Conservation (phyloP, 1,284 basidiomycete species). For the Sporisorium sorghi region DNA sequence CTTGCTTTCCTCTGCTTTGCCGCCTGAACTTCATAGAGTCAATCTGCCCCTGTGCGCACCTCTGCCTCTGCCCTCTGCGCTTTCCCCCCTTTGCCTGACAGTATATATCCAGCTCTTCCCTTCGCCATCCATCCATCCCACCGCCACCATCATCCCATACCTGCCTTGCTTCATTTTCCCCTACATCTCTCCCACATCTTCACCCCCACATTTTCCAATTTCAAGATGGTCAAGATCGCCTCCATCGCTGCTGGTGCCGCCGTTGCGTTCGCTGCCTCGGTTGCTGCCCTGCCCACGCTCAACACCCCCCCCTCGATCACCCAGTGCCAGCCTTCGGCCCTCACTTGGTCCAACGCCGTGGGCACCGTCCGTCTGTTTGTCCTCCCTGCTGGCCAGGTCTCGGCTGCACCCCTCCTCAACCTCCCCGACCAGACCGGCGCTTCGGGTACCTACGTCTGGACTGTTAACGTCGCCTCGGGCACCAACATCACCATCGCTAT, state of each 20-base stretch:
- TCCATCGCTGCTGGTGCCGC: conserved; percentile 49
- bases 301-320: conserved; percentile 49
- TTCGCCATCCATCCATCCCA: conserved; percentile 16
- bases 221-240: conserved; percentile 54
- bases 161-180: conserved; percentile 9
- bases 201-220: conserved; percentile 2
- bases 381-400: conserved; percentile 46
- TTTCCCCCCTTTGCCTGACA: conserved; percentile 6
- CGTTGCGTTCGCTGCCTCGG: conserved; percentile 48
- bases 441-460: conserved; percentile 61
- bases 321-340: conserved; percentile 43
- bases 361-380: conserved; percentile 44
- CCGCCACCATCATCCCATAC: not conserved
- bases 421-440: conserved; percentile 55
- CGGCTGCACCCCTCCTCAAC: conserved; percentile 50
- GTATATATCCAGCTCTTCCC: conserved; percentile 26
- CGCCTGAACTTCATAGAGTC: conserved; percentile 3
- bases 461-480: conserved; percentile 63
- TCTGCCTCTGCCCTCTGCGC: not conserved
- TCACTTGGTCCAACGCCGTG: conserved; percentile 39
- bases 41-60: not conserved
- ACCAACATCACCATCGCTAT: conserved; percentile 66
- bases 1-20: not conserved
- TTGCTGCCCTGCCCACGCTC: conserved; percentile 33
- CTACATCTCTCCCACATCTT: conserved; percentile 8